These are phyloP conservation scores for Talaromyces marneffei DNA, from an alignment of 2,329 filamentous ascomycete species.

Conservation along the genomic window DNA sequence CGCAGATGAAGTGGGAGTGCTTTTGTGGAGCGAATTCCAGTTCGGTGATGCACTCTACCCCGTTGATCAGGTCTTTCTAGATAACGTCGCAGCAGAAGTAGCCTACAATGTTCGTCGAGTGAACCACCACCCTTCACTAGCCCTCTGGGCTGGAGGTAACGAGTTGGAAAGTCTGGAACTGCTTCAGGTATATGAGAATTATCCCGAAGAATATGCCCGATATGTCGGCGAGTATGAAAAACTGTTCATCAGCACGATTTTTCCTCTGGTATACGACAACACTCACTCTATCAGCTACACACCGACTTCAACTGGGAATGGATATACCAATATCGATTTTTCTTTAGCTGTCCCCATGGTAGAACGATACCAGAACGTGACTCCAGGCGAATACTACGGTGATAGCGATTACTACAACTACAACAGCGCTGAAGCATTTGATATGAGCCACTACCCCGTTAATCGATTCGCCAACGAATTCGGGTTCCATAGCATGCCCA, in stretches of 20 bases:
- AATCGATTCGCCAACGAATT: slow-evolving; percentile 60
- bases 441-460: slow-evolving; percentile 51
- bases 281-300: slow-evolving; percentile 56
- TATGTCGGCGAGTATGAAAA: slow-evolving; percentile 52
- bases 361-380: slow-evolving; percentile 52
- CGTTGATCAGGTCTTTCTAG: slow-evolving; percentile 48
- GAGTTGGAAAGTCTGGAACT: slow-evolving; percentile 56
- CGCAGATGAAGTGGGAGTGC: slow-evolving; percentile 55
- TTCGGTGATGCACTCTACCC: slow-evolving; percentile 59
- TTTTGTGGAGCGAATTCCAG: slow-evolving; percentile 60
- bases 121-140: slow-evolving; percentile 55
- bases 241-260: slow-evolving; percentile 51
- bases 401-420: slow-evolving; percentile 60
- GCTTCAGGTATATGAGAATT: slow-evolving; percentile 36
- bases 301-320: slow-evolving; percentile 56
- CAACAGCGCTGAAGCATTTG: slow-evolving; percentile 47
- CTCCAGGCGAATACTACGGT: slow-evolving; percentile 51
- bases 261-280: slow-evolving; percentile 54
- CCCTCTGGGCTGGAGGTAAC: slow-evolving; percentile 53
- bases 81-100: slow-evolving; percentile 52
- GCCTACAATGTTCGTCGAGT: slow-evolving; percentile 56
- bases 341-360: slow-evolving; percentile 49
- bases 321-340: slow-evolving; percentile 52
- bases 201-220: slow-evolving; percentile 40
- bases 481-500: slow-evolving; percentile 59